phyloP scores from a whole-genome alignment of 345 rosid species.

The Populus euphratica region DNA sequence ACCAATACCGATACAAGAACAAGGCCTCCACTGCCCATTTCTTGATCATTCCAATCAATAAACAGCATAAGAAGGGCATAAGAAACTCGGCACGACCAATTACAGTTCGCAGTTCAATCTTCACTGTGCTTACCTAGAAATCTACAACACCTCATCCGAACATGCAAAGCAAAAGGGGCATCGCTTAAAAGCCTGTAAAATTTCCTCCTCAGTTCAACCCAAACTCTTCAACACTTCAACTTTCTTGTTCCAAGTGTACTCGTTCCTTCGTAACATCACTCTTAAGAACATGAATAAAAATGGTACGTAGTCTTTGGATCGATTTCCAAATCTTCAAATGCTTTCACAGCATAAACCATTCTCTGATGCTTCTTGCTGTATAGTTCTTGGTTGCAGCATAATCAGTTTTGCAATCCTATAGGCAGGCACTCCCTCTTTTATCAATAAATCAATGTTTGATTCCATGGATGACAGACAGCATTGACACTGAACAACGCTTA shows the following conservation, averaged over 20 bases:
- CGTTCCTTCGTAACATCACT: constrained; percentile 8
- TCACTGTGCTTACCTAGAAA: constrained; percentile 17
- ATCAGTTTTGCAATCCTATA: constrained; percentile 1
- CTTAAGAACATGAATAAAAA: constrained; percentile 19
- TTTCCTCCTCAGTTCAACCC: constrained; percentile 32
- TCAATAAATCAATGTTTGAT: constrained; percentile 18
- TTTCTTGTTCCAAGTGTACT: constrained; percentile 18
- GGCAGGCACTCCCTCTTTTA: constrained; percentile 17
- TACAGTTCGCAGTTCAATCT: background rate
- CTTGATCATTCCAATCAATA: background rate
- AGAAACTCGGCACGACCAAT: constrained; percentile 15
- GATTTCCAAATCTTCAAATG: constrained; percentile 19
- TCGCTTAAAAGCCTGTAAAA: constrained; percentile 10
- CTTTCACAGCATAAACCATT: constrained; percentile 4
- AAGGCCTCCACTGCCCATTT: too few species aligned
- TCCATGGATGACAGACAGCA: background rate
- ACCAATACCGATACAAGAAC: too few species aligned
- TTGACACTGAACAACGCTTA: constrained; percentile 14
- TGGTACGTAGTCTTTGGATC: background rate
- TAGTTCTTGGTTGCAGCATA: constrained; percentile 1
- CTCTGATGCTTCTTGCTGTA: constrained; percentile 2
- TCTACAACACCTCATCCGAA: constrained; percentile 17
- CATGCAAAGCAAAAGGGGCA: background rate
- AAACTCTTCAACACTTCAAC: constrained; percentile 24
- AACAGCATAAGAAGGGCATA: background rate